A percentile compares a stretch with the other conserved stretches of the same genome.
phyloP scores from a whole-genome alignment of 1,139 yeast species.

The Taphrina confusa region DNA sequence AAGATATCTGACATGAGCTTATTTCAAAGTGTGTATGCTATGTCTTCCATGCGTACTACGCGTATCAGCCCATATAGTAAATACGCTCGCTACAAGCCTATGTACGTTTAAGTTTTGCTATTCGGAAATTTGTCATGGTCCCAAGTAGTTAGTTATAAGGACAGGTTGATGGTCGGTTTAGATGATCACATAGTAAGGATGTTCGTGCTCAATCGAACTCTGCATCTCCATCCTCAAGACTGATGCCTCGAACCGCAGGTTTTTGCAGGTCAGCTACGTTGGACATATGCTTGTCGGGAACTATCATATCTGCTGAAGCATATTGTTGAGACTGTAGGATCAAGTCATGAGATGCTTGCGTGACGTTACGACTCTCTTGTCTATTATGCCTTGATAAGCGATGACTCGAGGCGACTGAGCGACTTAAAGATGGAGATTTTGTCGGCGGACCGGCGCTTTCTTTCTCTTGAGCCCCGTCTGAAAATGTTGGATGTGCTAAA shows the following conservation, averaged over 20 bases:
- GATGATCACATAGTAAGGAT: too few species aligned
- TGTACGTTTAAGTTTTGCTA: too few species aligned
- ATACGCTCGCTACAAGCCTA: too few species aligned
- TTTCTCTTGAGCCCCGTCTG: not conserved
- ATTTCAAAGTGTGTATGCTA: too few species aligned
- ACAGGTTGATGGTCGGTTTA: too few species aligned
- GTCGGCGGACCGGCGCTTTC: not conserved
- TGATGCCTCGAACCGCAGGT: constrained; percentile 13
- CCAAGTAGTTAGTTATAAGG: too few species aligned
- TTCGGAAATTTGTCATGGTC: too few species aligned
- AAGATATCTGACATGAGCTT: too few species aligned
- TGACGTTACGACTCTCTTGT: constrained; percentile 3
- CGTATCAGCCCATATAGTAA: too few species aligned
- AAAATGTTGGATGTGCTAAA: not conserved
- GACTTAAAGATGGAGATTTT: not conserved
- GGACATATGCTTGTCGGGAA: not conserved
- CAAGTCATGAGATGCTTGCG: not conserved
- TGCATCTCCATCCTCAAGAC: constrained; percentile 26
- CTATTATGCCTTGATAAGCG: constrained; percentile 24
- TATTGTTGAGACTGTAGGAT: too few species aligned
- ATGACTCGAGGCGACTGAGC: constrained; percentile 12
- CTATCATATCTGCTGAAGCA: not conserved
- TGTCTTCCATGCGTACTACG: too few species aligned
- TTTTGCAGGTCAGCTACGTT: not conserved
- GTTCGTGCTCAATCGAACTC: constrained; percentile 24